A percentile compares a stretch with the other conserved stretches of the same genome.
Conservation (phyloP, 2,329 filamentous ascomycete genomes). For the Trichoderma guizhouense region DNA sequence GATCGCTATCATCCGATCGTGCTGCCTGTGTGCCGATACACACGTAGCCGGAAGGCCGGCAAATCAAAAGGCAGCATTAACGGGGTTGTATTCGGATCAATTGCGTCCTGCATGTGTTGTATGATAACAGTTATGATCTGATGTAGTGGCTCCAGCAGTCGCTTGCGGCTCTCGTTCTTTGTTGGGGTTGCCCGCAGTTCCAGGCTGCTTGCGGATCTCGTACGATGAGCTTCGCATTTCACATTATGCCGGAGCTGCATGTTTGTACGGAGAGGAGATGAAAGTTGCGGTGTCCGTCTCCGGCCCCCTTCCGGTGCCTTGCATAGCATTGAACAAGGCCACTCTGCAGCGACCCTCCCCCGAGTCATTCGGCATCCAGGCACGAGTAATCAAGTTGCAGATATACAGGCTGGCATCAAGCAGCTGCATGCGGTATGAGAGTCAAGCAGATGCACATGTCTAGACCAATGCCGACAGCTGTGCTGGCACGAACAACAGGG, state of each 20-base stretch:
- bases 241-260: not conserved
- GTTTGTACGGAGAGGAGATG: not conserved
- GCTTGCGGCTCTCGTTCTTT: conserved; percentile 8
- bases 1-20: conserved; percentile 18
- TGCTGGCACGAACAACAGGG: not conserved
- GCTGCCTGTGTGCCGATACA: conserved; percentile 10
- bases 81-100: conserved; percentile 17
- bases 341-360: not conserved
- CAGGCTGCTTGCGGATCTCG: conserved; percentile 1
- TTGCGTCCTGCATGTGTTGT: conserved; percentile 9
- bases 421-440: not conserved
- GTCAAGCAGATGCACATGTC: not conserved
- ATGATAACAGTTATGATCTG: conserved; percentile 13
- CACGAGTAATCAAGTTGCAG: not conserved
- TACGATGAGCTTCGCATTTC: not conserved
- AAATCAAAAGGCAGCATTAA: conserved; percentile 2
- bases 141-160: not conserved
- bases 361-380: conserved; percentile 11
- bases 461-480: not conserved
- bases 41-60: not conserved
- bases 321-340: conserved; percentile 4
- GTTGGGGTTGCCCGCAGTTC: conserved; percentile 3
- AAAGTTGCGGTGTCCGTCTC: conserved; percentile 13
- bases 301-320: conserved; percentile 10
- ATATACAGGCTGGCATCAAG: not conserved